phyloP scores from a whole-genome alignment of 805 yeast species.

The Starmera amethionina region DNA sequence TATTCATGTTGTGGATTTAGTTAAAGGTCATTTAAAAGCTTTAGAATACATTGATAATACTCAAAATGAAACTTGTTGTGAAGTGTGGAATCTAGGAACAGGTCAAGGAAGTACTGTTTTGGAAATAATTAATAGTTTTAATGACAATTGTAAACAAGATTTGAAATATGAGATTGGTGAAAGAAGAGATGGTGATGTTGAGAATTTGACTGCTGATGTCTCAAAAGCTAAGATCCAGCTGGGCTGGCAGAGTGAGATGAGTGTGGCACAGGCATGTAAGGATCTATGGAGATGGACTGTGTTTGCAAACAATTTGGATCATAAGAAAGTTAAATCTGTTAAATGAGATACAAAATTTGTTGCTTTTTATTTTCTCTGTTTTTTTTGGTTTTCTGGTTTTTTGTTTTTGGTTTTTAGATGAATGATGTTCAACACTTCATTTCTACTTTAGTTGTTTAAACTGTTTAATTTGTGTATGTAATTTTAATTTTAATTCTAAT shows the following conservation, averaged over 20 bases:
- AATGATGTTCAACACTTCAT: too few relatives aligned
- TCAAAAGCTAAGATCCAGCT: constrained; percentile 57
- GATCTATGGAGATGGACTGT: constrained; percentile 69
- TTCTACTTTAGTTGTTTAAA: too few relatives aligned
- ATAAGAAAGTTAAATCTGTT: too few relatives aligned
- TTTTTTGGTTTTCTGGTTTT: too few relatives aligned
- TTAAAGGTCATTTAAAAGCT: constrained; percentile 69
- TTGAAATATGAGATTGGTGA: constrained; percentile 57
- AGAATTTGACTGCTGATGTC: constrained; percentile 64
- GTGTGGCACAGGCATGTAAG: constrained; percentile 53
- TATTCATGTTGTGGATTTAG: constrained; percentile 72
- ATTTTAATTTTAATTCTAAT: too few relatives aligned
- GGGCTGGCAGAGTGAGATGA: constrained; percentile 47
- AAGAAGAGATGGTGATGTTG: constrained; percentile 70
- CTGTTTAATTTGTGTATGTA: too few relatives aligned
- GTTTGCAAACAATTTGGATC: too few relatives aligned
- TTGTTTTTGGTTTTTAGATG: too few relatives aligned
- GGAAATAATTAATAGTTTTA: constrained; percentile 58
- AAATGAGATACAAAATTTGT: too few relatives aligned
- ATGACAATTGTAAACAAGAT: constrained; percentile 51
- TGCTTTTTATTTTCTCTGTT: too few relatives aligned
- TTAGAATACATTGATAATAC: constrained; percentile 38
- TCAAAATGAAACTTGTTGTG: constrained; percentile 35
- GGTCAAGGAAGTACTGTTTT: constrained; percentile 75
- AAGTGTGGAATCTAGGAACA: constrained; percentile 81